phyloP scores from a whole-genome alignment of 2,329 filamentous ascomycete species.

The Fusarium nelsonii region DNA sequence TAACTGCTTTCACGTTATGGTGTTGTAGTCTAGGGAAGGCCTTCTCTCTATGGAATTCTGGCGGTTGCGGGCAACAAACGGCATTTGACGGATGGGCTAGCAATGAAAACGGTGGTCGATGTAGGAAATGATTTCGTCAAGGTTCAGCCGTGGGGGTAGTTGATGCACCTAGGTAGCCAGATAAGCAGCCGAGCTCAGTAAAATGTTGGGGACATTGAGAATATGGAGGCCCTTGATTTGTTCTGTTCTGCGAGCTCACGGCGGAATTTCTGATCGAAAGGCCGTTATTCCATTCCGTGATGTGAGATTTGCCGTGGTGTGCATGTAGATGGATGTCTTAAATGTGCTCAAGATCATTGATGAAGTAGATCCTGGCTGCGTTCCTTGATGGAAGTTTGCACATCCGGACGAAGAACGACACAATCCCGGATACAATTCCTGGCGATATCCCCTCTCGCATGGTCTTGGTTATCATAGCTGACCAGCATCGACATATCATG shows the following conservation, averaged over 20 bases:
- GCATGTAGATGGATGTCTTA: neutral
- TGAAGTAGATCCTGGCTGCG: neutral
- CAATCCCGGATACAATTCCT: too few relatives aligned
- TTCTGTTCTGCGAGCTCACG: neutral
- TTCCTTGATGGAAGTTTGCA: neutral
- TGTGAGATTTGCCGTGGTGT: neutral
- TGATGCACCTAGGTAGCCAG: constrained; percentile 4
- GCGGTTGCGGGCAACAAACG: neutral
- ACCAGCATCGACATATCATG: neutral
- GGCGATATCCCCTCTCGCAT: neutral
- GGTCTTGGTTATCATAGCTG: neutral
- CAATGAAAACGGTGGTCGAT: constrained; percentile 7
- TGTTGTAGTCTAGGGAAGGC: neutral
- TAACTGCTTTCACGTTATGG: constrained; percentile 17
- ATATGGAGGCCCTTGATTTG: neutral
- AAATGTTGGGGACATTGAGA: constrained; percentile 11
- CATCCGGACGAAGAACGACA: neutral
- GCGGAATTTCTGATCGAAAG: neutral
- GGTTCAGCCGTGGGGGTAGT: neutral
- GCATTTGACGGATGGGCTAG: constrained; percentile 3
- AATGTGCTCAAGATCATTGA: too few relatives aligned
- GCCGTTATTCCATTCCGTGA: too few relatives aligned
- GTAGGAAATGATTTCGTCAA: constrained; percentile 25
- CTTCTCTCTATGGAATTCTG: neutral
- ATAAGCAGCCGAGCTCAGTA: neutral